These are phyloP conservation scores for Tricholoma terreum DNA, from an alignment of 768 basidiomycete species.

Conservation along the genomic window DNA sequence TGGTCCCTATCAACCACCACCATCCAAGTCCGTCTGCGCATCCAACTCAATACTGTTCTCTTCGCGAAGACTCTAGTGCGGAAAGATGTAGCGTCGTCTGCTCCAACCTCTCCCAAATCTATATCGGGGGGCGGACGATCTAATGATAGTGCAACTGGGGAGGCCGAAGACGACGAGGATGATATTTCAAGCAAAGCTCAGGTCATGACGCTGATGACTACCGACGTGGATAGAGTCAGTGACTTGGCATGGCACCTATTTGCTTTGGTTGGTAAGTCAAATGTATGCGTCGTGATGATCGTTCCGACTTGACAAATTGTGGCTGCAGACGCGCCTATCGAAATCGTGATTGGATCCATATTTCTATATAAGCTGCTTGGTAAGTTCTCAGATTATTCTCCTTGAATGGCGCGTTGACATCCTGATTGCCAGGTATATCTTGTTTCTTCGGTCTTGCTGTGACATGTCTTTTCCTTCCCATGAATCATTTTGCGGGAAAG, in stretches of 20 bases:
- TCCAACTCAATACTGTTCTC: conserved; percentile 80
- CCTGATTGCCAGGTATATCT: conserved; percentile 46
- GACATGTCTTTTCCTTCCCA: conserved; percentile 64
- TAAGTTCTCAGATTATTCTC: conserved; percentile 19
- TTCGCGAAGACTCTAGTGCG: conserved; percentile 85
- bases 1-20: conserved; percentile 69
- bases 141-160: background rate
- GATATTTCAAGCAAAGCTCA: conserved; percentile 69
- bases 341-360: conserved; percentile 68
- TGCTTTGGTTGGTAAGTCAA: conserved; percentile 56
- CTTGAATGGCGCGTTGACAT: background rate
- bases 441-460: conserved; percentile 77
- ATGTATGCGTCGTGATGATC: background rate
- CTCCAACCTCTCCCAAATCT: conserved; percentile 19
- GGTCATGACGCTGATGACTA: conserved; percentile 96
- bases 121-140: background rate
- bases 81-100: conserved; percentile 78
- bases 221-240: conserved; percentile 86
- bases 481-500: conserved; percentile 85
- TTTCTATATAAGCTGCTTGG: conserved; percentile 81
- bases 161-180: conserved; percentile 45
- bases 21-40: conserved; percentile 65
- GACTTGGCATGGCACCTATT: conserved; percentile 82
- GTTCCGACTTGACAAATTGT: background rate
- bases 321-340: conserved; percentile 66